phyloP scores from a whole-genome alignment of 192 early-diverging fungal genomes.

The Coemansia furcata region DNA sequence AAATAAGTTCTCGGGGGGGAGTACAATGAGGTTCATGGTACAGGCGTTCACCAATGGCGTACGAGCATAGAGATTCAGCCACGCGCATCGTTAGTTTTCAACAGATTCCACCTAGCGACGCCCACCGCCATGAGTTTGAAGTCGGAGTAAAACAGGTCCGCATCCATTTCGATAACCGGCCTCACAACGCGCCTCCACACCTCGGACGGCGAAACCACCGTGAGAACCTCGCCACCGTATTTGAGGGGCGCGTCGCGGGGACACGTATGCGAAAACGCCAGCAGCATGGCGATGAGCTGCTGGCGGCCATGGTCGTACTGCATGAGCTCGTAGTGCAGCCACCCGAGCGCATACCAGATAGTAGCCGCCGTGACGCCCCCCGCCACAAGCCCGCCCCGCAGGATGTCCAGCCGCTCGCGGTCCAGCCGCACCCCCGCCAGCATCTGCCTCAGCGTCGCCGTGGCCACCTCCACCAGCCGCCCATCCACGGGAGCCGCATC shows the following conservation, averaged over 20 bases:
- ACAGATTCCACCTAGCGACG: conserved; percentile 22
- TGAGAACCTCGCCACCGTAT: neutral
- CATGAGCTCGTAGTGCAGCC: conserved; percentile 36
- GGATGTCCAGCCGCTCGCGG: conserved; percentile 35
- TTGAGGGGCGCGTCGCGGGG: conserved; percentile 14
- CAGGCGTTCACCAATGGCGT: no score
- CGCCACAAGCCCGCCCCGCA: conserved; percentile 14
- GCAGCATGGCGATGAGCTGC: conserved; percentile 26
- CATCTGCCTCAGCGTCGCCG: conserved; percentile 14
- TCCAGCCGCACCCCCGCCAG: conserved; percentile 18
- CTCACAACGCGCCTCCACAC: conserved; percentile 32
- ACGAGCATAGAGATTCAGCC: no score
- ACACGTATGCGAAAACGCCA: conserved; percentile 26
- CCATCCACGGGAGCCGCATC: neutral
- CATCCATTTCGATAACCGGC: conserved; percentile 21
- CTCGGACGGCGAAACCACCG: conserved; percentile 15
- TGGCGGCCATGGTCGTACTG: conserved; percentile 33
- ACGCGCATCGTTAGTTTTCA: neutral
- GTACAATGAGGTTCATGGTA: neutral
- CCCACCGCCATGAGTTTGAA: conserved; percentile 36
- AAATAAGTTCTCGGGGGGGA: no score
- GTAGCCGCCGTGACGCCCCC: conserved; percentile 32
- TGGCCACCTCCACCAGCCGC: conserved; percentile 10
- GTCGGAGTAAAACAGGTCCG: conserved; percentile 40
- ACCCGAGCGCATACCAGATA: conserved; percentile 31